Conservation (phyloP, 352 stramenopile species). For the Aphanomyces euteiches region DNA sequence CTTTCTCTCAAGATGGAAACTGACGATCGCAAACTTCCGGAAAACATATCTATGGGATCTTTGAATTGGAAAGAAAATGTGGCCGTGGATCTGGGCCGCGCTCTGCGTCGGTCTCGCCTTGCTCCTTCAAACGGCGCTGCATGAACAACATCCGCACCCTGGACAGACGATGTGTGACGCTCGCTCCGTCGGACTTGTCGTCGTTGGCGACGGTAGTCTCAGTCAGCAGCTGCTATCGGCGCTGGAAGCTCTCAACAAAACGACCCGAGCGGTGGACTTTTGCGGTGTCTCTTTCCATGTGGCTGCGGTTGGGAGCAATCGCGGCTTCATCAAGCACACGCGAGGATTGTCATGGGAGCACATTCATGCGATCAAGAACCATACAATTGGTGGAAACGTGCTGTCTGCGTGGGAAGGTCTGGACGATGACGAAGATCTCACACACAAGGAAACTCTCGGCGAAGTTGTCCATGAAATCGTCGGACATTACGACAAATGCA, state of each 20-base stretch:
- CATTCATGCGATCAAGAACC: background rate
- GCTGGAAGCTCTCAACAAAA: background rate
- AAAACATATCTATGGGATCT: too few relatives aligned
- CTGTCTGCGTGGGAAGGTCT: background rate
- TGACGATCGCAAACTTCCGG: too few relatives aligned
- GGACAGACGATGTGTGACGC: slow-evolving; percentile 27
- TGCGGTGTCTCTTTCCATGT: slow-evolving; percentile 16
- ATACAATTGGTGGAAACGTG: background rate
- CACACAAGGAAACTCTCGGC: background rate
- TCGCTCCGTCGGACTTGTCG: slow-evolving; percentile 19
- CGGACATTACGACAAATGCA: slow-evolving; percentile 24
- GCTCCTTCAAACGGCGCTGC: slow-evolving; percentile 2
- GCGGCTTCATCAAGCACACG: slow-evolving; percentile 19
- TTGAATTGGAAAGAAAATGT: background rate
- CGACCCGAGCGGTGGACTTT: slow-evolving; percentile 4
- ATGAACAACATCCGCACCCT: slow-evolving; percentile 29
- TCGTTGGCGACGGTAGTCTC: slow-evolving; percentile 21
- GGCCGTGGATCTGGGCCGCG: slow-evolving; percentile 12
- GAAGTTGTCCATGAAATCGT: slow-evolving; percentile 20
- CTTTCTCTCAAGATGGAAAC: too few relatives aligned
- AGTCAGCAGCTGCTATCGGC: background rate
- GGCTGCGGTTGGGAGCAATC: slow-evolving; percentile 10
- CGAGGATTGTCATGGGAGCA: slow-evolving; percentile 13
- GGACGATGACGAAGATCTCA: slow-evolving; percentile 8
- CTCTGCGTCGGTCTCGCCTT: background rate